Evolutionary conservation across 129 eudicot species (phyloP).

Genomic region (Cynara cardunculus): DNA sequence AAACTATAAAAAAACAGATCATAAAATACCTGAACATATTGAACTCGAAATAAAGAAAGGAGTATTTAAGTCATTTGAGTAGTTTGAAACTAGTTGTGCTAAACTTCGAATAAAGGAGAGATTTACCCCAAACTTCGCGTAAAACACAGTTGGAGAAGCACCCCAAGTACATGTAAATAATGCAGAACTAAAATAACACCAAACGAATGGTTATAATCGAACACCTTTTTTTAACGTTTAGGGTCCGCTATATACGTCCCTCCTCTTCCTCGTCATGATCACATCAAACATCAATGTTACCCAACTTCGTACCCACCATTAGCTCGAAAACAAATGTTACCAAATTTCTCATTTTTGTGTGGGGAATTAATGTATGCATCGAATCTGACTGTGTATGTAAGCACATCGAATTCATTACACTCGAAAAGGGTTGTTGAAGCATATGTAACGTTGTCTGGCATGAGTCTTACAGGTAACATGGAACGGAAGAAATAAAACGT

Average conservation of each 20-base stretch:
- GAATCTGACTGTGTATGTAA: background rate
- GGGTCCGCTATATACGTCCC: background rate
- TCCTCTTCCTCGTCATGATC: background rate
- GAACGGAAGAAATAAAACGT: too few species aligned
- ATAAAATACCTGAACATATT: background rate
- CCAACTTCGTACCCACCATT: too few species aligned
- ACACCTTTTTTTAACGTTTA: background rate
- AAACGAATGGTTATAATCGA: background rate
- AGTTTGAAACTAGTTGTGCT: background rate
- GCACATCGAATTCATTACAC: background rate
- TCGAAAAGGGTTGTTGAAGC: constrained; percentile 6
- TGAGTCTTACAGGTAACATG: too few species aligned
- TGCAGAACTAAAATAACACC: background rate
- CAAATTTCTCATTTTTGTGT: constrained; percentile 6
- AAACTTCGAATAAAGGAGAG: background rate
- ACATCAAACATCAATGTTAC: too few species aligned
- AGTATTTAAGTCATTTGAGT: too few species aligned
- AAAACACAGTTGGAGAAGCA: background rate
- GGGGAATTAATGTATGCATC: background rate
- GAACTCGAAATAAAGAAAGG: background rate
- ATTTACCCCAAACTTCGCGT: background rate
- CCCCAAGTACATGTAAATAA: background rate
- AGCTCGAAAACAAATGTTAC: too few species aligned
- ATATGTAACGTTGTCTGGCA: background rate
- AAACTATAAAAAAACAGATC: too few species aligned